phyloP scores from a whole-genome alignment of 176 grass and related monocot genomes.

The Dendrocalamus sinicus region DNA sequence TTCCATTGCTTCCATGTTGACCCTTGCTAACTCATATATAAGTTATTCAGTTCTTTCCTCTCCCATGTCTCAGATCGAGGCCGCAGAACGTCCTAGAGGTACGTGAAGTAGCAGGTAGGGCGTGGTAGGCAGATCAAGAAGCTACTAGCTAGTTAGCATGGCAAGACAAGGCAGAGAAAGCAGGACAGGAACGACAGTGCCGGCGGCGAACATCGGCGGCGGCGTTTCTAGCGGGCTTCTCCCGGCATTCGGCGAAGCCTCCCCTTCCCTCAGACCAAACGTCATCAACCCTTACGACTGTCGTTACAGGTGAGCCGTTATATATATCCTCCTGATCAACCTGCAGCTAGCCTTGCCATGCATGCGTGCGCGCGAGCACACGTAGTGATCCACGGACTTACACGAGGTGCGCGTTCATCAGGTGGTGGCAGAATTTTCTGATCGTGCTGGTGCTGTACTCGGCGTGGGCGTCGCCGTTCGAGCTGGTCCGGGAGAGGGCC shows the following conservation, averaged over 20 bases:
- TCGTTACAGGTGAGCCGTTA: too few relatives aligned
- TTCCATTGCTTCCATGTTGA: too few relatives aligned
- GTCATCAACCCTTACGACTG: too few relatives aligned
- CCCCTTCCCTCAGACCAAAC: background rate
- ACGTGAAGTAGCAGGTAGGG: too few relatives aligned
- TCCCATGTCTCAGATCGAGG: too few relatives aligned
- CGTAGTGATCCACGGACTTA: background rate
- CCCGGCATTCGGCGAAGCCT: background rate
- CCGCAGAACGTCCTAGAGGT: too few relatives aligned
- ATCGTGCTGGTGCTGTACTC: conserved; percentile 62
- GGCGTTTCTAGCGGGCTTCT: background rate
- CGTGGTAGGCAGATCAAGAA: background rate
- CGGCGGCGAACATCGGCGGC: background rate
- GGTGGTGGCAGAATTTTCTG: conserved; percentile 67
- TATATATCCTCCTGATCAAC: background rate
- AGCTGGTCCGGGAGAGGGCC: conserved; percentile 47
- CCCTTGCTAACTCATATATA: too few relatives aligned
- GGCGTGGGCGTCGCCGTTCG: conserved; percentile 65
- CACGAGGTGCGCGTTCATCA: conserved; percentile 4
- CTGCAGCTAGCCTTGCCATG: background rate
- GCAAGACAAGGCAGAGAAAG: background rate
- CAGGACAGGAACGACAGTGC: background rate
- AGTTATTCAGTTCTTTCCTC: too few relatives aligned
- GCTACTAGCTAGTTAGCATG: background rate
- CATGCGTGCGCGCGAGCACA: too few relatives aligned